A percentile compares a stretch with the other conserved stretches of the same genome.
Conservation (phyloP, 2,329 filamentous ascomycete species). For the Xylariaceae sp. region DNA sequence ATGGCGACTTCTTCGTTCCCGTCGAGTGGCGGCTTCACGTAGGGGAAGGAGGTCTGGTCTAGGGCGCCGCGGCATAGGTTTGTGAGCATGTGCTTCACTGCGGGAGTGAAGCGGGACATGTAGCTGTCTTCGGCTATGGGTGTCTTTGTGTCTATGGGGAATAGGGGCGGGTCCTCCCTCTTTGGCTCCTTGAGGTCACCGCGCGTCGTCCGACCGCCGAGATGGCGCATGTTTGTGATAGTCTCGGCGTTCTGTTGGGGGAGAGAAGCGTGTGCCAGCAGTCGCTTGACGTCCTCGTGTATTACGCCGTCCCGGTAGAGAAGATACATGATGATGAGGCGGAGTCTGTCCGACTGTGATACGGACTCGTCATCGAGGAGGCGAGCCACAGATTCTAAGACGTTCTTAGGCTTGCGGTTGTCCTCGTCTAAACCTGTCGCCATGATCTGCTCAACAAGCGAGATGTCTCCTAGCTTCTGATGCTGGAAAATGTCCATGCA, state of each 20-base stretch:
- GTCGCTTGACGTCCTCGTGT: constrained; percentile 73
- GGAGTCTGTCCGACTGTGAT: constrained; percentile 66
- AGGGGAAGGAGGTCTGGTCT: constrained; percentile 64
- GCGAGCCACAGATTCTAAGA: constrained; percentile 78
- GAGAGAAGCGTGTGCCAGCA: constrained; percentile 77
- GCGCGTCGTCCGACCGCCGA: constrained; percentile 69
- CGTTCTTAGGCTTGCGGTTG: constrained; percentile 81
- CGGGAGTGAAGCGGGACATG: constrained; percentile 81
- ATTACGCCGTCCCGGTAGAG: constrained; percentile 84
- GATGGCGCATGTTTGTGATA: constrained; percentile 70
- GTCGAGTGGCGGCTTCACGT: constrained; percentile 64
- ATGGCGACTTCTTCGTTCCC: constrained; percentile 54
- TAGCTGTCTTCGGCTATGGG: constrained; percentile 67
- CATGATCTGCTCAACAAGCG: constrained; percentile 82
- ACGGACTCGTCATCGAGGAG: constrained; percentile 82
- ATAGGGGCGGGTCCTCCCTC: constrained; percentile 60
- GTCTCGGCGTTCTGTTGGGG: constrained; percentile 67
- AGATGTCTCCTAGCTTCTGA: constrained; percentile 79
- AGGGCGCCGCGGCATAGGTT: constrained; percentile 61
- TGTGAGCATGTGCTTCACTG: constrained; percentile 77
- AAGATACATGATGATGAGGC: constrained; percentile 79
- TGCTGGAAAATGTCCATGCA: constrained; percentile 91
- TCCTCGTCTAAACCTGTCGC: constrained; percentile 93
- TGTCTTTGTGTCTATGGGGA: constrained; percentile 58
- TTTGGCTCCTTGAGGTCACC: constrained; percentile 68